Percentiles rank a stretch among this genome's conserved stretches.
phyloP scores from a whole-genome alignment of 2,329 filamentous ascomycete genomes.

The Fusarium algeriense region DNA sequence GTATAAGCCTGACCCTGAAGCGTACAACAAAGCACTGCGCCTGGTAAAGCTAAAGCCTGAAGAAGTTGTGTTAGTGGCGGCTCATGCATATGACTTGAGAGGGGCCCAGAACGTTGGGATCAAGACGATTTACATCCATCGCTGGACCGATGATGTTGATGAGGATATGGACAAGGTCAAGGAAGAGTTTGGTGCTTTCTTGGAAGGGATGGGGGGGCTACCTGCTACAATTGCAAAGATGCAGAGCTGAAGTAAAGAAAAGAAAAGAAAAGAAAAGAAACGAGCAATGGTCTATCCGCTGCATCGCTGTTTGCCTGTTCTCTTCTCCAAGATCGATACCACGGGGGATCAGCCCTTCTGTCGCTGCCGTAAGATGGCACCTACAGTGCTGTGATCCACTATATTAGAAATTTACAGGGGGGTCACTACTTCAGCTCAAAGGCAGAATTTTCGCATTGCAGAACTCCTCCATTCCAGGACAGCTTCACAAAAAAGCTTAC shows the following conservation, averaged over 20 bases:
- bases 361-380: background rate
- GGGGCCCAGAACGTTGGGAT: conserved; percentile 63
- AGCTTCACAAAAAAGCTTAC: rapidly evolving
- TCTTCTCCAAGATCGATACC: too few species aligned
- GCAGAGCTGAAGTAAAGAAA: background rate
- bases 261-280: too few species aligned
- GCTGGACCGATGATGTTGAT: conserved; percentile 65
- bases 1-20: conserved; percentile 62
- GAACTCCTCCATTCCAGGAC: background rate
- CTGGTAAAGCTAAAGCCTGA: conserved; percentile 59
- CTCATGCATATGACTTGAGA: conserved; percentile 66
- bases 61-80: conserved; percentile 65
- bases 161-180: conserved; percentile 49
- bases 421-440: too few species aligned
- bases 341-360: too few species aligned
- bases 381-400: background rate
- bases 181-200: conserved; percentile 31
- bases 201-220: conserved; percentile 33
- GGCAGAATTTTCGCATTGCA: background rate
- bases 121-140: conserved; percentile 63
- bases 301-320: too few species aligned
- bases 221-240: conserved; percentile 22
- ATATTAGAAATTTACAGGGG: background rate
- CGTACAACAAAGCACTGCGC: conserved; percentile 60
- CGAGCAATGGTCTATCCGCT: too few species aligned